Percentiles rank a stretch among this genome's conserved stretches.
These are phyloP conservation scores for Gossypium turneri DNA, from an alignment of 345 rosid genomes.

Conservation along the genomic window DNA sequence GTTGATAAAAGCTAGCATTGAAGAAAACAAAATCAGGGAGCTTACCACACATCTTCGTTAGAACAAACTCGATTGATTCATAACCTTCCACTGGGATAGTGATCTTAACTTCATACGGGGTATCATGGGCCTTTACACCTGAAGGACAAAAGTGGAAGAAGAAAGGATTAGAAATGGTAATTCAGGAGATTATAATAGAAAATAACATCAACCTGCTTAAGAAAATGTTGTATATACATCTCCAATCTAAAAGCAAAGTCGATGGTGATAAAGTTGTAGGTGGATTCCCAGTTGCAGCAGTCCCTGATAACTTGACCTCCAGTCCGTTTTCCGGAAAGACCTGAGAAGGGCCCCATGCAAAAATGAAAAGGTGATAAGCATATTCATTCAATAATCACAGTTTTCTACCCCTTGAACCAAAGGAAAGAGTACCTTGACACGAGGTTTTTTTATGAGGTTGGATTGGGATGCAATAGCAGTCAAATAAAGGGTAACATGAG, in stretches of 20 bases:
- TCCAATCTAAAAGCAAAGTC: constrained; percentile 71
- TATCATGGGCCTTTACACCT: constrained; percentile 56
- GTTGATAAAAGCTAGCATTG: constrained; percentile 5
- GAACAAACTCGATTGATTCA: constrained; percentile 74
- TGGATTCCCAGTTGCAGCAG: constrained; percentile 54
- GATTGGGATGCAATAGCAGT: constrained; percentile 82
- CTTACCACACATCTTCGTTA: constrained; percentile 80
- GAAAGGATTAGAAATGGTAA: constrained; percentile 7
- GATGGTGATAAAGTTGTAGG: constrained; percentile 92
- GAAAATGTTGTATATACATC: constrained; percentile 43
- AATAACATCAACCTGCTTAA: constrained; percentile 11
- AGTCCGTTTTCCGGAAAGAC: constrained; percentile 74
- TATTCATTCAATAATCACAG: not conserved
- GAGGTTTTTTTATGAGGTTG: constrained; percentile 58
- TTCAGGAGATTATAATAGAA: constrained; percentile 19
- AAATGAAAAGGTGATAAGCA: constrained; percentile 12
- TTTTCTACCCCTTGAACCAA: constrained; percentile 6
- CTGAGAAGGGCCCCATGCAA: constrained; percentile 29
- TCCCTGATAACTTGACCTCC: constrained; percentile 58
- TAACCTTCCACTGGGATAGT: constrained; percentile 77
- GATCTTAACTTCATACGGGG: constrained; percentile 73
- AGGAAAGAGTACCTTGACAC: constrained; percentile 42
- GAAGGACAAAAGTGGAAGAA: constrained; percentile 13
- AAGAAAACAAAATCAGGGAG: not conserved
- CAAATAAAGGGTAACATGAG: constrained; percentile 72